phyloP scores from a whole-genome alignment of 176 grass and related monocot species.

The Thalia dealbata region DNA sequence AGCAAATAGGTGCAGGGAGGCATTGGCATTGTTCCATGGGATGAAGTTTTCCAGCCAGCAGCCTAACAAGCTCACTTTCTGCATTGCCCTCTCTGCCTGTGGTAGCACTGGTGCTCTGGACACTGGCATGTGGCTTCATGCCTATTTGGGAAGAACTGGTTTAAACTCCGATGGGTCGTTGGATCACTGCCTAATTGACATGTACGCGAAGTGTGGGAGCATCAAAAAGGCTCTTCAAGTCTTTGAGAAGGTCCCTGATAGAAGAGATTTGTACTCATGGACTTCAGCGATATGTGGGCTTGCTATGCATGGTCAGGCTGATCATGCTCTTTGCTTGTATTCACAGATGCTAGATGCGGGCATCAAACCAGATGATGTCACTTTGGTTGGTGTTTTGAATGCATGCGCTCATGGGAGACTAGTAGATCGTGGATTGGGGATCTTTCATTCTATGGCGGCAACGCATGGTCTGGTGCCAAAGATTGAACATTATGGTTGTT shows the following conservation, averaged over 20 bases:
- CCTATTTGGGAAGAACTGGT: conserved; percentile 31
- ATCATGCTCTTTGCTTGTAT: conserved; percentile 51
- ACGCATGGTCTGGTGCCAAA: conserved; percentile 39
- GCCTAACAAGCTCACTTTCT: conserved; percentile 49
- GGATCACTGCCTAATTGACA: conserved; percentile 47
- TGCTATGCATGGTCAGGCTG: conserved; percentile 51
- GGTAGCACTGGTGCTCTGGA: conserved; percentile 38
- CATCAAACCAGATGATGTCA: conserved; percentile 52
- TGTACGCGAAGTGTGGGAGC: conserved; percentile 78
- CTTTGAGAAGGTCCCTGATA: conserved; percentile 43
- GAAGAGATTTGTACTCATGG: conserved; percentile 60
- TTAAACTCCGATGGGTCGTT: conserved; percentile 35
- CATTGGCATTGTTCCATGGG: conserved; percentile 44
- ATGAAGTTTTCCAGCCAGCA: conserved; percentile 36
- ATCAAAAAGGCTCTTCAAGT: conserved; percentile 52
- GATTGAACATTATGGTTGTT: conserved; percentile 62
- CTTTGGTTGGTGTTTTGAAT: conserved; percentile 56
- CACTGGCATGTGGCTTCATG: conserved; percentile 53
- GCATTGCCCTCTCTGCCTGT: conserved; percentile 46
- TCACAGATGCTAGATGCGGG: conserved; percentile 35
- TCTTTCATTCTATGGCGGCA: conserved; percentile 59
- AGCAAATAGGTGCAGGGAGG: conserved; percentile 29
- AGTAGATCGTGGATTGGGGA: conserved; percentile 39
- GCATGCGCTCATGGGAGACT: conserved; percentile 65
- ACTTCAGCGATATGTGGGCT: conserved; percentile 65